Conservation (phyloP, 2,329 filamentous ascomycete species). For the Knoxdaviesia proteae region DNA sequence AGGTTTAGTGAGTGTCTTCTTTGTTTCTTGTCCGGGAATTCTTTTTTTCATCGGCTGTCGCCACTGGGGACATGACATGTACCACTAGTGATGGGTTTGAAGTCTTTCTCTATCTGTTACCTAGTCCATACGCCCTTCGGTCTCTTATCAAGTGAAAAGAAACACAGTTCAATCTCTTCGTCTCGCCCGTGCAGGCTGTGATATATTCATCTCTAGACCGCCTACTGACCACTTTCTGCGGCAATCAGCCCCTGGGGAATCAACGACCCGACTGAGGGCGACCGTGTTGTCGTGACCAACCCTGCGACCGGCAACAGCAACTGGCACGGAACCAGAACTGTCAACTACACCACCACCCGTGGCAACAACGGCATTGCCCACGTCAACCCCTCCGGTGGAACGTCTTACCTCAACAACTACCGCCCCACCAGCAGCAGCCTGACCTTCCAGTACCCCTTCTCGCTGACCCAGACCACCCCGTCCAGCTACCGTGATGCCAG, state of each 20-base stretch:
- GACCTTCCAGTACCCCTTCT: slow-evolving; percentile 26
- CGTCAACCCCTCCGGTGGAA: slow-evolving; percentile 24
- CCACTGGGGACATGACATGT: too few species aligned
- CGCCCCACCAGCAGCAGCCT: slow-evolving; percentile 21
- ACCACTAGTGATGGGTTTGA: too few species aligned
- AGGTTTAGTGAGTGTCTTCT: slow-evolving; percentile 23
- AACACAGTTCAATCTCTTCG: too few species aligned
- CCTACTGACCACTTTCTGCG: slow-evolving; percentile 8
- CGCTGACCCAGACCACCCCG: slow-evolving; percentile 13
- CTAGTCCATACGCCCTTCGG: too few species aligned
- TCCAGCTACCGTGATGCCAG: slow-evolving; percentile 29
- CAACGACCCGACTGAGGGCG: slow-evolving; percentile 30
- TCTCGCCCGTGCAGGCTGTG: too few species aligned
- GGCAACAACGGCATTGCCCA: slow-evolving; percentile 40
- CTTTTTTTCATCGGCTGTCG: not conserved
- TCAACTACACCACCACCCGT: slow-evolving; percentile 27
- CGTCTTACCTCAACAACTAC: slow-evolving; percentile 15
- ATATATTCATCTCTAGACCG: not conserved
- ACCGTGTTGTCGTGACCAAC: slow-evolving; percentile 20
- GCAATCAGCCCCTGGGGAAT: slow-evolving; percentile 23
- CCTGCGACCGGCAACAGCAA: slow-evolving; percentile 28
- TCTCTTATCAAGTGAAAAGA: too few species aligned
- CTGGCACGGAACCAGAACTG: slow-evolving; percentile 27
- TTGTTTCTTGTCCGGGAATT: not conserved
- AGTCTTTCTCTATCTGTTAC: too few species aligned